Base-by-base conservation (phyloP, 495 filamentous ascomycete genomes). In the Trichoderma gamsii region DNA sequence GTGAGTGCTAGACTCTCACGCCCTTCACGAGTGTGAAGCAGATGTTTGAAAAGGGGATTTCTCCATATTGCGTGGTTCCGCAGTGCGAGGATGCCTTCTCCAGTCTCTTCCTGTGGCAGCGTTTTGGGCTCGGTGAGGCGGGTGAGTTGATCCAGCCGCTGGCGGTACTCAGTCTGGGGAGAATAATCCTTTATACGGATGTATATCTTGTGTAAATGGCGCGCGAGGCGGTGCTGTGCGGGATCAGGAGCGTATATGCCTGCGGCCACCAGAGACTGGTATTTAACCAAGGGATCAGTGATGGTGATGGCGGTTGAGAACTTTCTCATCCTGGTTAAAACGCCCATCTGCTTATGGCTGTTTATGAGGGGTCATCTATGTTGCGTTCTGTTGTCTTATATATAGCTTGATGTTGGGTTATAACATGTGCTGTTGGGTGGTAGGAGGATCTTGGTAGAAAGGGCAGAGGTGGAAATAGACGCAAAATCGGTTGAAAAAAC, bases 241-340 rank as follows among this genome's bases (percentile, higher is more conserved):
- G 83, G 81, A 76, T 91, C 89, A 15, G 86, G 87, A 27, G 75
- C 71, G 69, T 87, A 87, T 41, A 76, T 69, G 59, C 86, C 84
- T 0, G 86, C 87, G 49, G 86, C 80, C 13, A 91, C 73, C 4
- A 91, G 76, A 3, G 87, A 76, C 29, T 85, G 81, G 73, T 91
- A 92, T 65, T 89, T 84, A 68, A 90, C 80, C 44, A 91, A 77
- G 5, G 89, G 90, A 72, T 91, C 89, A 8, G 90, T 90, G 71
- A 92, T 90, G 63, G 87, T 81, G 25, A 91, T 67, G 52, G 76
- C 79, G 66, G 77, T 78, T 43, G 76, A 71, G 18, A 72, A 72
- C 67, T 73, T 79, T 63, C 74, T 79, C 69, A 78, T 79, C 70
- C 66, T 70, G 66, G 38, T 27, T 2, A 21, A 21, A 16, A 32